Evolutionary conservation across 257 asterid species (phyloP).

Genomic region (Lithospermum erythrorhizon): DNA sequence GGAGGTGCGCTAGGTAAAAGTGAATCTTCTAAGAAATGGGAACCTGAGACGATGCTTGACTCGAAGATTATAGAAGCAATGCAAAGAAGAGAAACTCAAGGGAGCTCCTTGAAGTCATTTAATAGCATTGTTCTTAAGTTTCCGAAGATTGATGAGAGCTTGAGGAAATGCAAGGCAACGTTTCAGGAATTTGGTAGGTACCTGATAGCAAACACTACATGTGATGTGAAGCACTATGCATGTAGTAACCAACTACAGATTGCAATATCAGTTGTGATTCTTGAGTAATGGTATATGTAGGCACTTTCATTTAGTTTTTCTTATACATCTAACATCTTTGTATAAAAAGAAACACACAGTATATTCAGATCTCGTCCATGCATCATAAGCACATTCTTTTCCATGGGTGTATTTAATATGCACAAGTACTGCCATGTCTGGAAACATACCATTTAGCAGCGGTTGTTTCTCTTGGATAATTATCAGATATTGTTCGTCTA

Average conservation of each 20-base stretch:
- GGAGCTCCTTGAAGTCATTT: conserved; percentile 59
- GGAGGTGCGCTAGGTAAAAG: conserved; percentile 52
- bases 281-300: too few relatives aligned
- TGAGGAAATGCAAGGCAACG: conserved; percentile 58
- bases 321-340: neutral
- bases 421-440: too few relatives aligned
- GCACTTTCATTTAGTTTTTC: too few relatives aligned
- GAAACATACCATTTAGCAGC: too few relatives aligned
- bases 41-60: conserved; percentile 66
- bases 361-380: too few relatives aligned
- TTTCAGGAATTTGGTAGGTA: conserved; percentile 63
- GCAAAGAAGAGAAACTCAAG: conserved; percentile 52
- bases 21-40: conserved; percentile 35
- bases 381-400: too few relatives aligned
- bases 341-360: too few relatives aligned
- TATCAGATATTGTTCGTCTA: too few relatives aligned
- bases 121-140: conserved; percentile 65
- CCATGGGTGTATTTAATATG: too few relatives aligned
- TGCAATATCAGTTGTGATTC: too few relatives aligned
- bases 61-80: conserved; percentile 55
- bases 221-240: neutral
- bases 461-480: too few relatives aligned
- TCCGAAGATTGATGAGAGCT: conserved; percentile 75
- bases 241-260: too few relatives aligned
- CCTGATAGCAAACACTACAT: neutral